These are phyloP conservation scores for Marsdenia floribunda DNA, from an alignment of 257 asterid species.

Conservation along the genomic window DNA sequence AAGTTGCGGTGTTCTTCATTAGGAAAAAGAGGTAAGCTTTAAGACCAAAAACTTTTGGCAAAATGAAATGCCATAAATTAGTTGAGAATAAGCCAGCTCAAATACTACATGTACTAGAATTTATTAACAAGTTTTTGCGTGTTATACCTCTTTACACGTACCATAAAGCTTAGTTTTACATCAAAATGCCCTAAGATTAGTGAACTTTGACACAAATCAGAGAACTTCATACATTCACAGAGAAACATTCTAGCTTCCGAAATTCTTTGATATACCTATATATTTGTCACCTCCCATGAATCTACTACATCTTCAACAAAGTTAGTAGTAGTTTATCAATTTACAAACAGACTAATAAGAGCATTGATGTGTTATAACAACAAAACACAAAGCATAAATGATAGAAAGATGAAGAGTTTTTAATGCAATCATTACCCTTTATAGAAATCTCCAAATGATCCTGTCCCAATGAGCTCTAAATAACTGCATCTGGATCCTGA, in stretches of 20 bases:
- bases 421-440: conserved; percentile 55
- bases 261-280: neutral
- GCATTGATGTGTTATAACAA: conserved; percentile 7
- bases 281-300: neutral
- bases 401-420: conserved; percentile 7
- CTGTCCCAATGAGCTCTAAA: conserved; percentile 94
- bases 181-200: neutral
- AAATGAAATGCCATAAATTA: neutral
- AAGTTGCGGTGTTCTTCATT: neutral
- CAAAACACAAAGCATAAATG: neutral
- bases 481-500: conserved; percentile 77
- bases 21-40: neutral
- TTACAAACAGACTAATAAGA: neutral
- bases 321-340: neutral
- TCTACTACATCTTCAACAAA: neutral
- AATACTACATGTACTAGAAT: neutral
- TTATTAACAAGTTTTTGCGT: neutral
- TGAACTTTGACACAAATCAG: too few species aligned
- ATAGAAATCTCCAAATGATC: conserved; percentile 94
- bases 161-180: neutral
- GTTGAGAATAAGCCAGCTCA: neutral
- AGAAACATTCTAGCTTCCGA: neutral
- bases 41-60: neutral
- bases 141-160: neutral
- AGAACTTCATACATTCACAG: neutral